A percentile compares a stretch with the other conserved stretches of the same genome.
phyloP scores from a whole-genome alignment of 176 grass and related monocot species.

The Aegilops sharonensis region DNA sequence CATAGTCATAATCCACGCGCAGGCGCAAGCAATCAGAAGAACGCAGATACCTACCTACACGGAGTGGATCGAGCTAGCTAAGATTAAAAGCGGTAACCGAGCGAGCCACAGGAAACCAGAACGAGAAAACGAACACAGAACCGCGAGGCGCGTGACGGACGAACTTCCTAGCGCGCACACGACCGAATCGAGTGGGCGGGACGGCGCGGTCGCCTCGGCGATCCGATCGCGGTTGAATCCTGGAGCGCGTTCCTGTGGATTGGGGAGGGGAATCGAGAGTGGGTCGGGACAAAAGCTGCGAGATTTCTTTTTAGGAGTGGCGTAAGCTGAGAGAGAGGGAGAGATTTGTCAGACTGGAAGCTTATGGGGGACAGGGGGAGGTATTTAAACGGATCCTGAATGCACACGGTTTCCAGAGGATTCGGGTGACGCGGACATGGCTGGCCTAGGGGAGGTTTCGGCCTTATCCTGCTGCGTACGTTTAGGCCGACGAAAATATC shows the following conservation, averaged over 20 bases:
- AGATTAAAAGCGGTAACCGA: slow-evolving; percentile 4
- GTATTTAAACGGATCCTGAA: slow-evolving; percentile 15
- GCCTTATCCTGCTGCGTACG: slow-evolving; percentile 20
- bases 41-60: slow-evolving; percentile 24
- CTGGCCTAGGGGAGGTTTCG: not conserved
- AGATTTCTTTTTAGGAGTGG: not conserved
- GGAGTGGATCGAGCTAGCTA: not conserved
- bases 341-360: not conserved
- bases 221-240: slow-evolving; percentile 1
- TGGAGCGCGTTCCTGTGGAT: slow-evolving; percentile 3
- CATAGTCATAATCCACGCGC: not conserved
- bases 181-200: slow-evolving; percentile 33
- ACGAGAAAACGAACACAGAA: not conserved
- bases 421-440: slow-evolving; percentile 34
- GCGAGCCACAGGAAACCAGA: slow-evolving; percentile 10
- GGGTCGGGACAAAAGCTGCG: not conserved
- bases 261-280: not conserved
- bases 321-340: not conserved
- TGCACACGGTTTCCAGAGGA: slow-evolving; percentile 34
- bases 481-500: not conserved
- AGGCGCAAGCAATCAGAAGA: slow-evolving; percentile 2
- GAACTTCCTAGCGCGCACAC: slow-evolving; percentile 55
- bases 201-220: slow-evolving; percentile 8
- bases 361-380: not conserved
- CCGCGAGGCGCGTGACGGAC: slow-evolving; percentile 41